A percentile compares a stretch with the other conserved stretches of the same genome.
Conservation (phyloP, 352 stramenopile species). For the Lagenidium sp. region DNA sequence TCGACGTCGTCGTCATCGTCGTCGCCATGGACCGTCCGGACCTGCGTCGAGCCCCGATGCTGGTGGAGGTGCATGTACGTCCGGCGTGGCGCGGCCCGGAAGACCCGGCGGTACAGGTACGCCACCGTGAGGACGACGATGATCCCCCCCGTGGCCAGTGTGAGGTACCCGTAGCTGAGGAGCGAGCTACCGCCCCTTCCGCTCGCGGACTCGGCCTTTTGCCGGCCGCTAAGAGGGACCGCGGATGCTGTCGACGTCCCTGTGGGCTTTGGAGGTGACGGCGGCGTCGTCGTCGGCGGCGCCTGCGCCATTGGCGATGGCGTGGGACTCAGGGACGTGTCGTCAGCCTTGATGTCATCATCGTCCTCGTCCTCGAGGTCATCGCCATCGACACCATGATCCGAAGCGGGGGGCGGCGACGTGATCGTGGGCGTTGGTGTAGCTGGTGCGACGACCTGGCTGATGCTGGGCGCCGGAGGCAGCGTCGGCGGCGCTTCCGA, state of each 20-base stretch:
- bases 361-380: slow-evolving; percentile 16
- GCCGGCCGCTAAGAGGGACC: no score
- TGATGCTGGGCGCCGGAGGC: no score
- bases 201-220: slow-evolving; percentile 12
- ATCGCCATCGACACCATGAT: slow-evolving; percentile 9
- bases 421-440: not conserved
- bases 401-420: not conserved
- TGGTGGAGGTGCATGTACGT: slow-evolving; percentile 71
- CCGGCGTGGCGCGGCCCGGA: slow-evolving; percentile 36
- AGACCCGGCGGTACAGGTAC: slow-evolving; percentile 67
- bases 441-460: no score
- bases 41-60: slow-evolving; percentile 18
- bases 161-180: slow-evolving; percentile 49
- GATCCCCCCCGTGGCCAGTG: slow-evolving; percentile 47
- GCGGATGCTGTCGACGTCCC: not conserved
- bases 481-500: no score
- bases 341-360: slow-evolving; percentile 10
- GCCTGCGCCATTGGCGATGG: not conserved
- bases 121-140: slow-evolving; percentile 49
- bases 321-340: not conserved
- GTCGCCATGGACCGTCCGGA: slow-evolving; percentile 22
- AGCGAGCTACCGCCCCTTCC: slow-evolving; percentile 25
- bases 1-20: slow-evolving; percentile 22
- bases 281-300: not conserved
- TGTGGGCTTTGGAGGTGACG: not conserved